Percentiles rank a stretch among this genome's conserved stretches.
These are phyloP conservation scores for Metarhizium brunneum DNA, from an alignment of 2,329 filamentous ascomycete genomes.

Conservation along the genomic window DNA sequence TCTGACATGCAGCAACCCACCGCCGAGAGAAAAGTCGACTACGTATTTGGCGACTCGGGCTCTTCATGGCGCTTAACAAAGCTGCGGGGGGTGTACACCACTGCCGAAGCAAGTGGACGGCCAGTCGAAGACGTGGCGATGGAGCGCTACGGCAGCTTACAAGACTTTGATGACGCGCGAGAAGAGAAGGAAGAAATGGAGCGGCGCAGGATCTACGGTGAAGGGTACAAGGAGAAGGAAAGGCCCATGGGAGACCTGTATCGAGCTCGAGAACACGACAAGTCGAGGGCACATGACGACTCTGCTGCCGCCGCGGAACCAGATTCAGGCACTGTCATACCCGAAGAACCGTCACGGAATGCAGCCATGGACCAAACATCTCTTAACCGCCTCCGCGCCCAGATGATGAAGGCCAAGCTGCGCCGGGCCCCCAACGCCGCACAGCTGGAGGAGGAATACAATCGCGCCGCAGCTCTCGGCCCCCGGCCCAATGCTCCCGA, in stretches of 20 bases:
- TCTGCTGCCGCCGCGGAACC: slow-evolving; percentile 14
- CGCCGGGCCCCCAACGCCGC: slow-evolving; percentile 66
- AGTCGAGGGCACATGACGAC: slow-evolving; percentile 22
- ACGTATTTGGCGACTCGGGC: slow-evolving; percentile 81
- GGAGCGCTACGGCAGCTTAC: slow-evolving; percentile 71
- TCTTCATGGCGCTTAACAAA: slow-evolving; percentile 97
- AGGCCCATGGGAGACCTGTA: slow-evolving; percentile 84
- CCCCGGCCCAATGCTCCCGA: slow-evolving; percentile 47
- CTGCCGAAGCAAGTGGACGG: slow-evolving; percentile 64
- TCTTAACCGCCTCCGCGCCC: slow-evolving; percentile 82
- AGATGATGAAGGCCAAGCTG: slow-evolving; percentile 93
- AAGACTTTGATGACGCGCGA: slow-evolving; percentile 82
- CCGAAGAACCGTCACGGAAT: slow-evolving; percentile 31
- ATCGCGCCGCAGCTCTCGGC: slow-evolving; percentile 58
- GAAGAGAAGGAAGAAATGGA: slow-evolving; percentile 92
- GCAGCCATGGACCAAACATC: slow-evolving; percentile 61
- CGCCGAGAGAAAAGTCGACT: slow-evolving; percentile 52
- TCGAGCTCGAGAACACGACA: slow-evolving; percentile 59
- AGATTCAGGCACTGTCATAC: slow-evolving; percentile 47
- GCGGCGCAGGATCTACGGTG: slow-evolving; percentile 70
- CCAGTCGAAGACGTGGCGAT: slow-evolving; percentile 72
- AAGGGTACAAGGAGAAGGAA: slow-evolving; percentile 74
- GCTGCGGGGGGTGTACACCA: slow-evolving; percentile 73
- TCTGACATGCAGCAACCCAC: slow-evolving; percentile 16
- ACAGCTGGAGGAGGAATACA: slow-evolving; percentile 76